Percentiles rank a stretch among this genome's conserved stretches.
phyloP scores from a whole-genome alignment of 345 rosid genomes.

The Acer campestre region DNA sequence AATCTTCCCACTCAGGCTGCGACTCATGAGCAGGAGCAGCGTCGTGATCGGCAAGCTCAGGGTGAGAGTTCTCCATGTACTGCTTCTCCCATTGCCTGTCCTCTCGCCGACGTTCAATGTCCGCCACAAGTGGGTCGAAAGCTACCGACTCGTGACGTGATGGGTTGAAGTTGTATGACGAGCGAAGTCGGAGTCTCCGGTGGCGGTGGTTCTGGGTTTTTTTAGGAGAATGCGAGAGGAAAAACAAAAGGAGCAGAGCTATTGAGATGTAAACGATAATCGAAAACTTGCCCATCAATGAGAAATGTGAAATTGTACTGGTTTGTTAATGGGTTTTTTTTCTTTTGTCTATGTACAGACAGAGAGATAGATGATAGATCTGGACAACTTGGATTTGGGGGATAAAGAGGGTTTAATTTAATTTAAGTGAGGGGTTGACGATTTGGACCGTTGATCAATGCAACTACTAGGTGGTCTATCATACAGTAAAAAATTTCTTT shows the following conservation, averaged over 20 bases:
- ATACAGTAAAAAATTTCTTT: too few relatives aligned
- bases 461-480: not conserved
- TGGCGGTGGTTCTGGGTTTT: slow-evolving; percentile 12
- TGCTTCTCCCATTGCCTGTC: slow-evolving; percentile 87
- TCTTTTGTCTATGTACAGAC: too few relatives aligned
- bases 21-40: slow-evolving; percentile 65
- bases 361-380: slow-evolving; percentile 5
- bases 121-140: slow-evolving; percentile 77
- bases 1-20: slow-evolving; percentile 96
- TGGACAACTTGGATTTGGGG: not conserved
- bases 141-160: slow-evolving; percentile 54
- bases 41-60: slow-evolving; percentile 39
- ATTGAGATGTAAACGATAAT: not conserved
- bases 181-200: slow-evolving; percentile 31
- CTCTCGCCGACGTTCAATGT: slow-evolving; percentile 73
- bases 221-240: slow-evolving; percentile 18
- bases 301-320: too few relatives aligned
- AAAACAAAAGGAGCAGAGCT: slow-evolving; percentile 12
- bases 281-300: slow-evolving; percentile 17
- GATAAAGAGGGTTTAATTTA: too few relatives aligned
- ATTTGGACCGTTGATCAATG: not conserved
- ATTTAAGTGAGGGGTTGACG: slow-evolving; percentile 2
- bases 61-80: slow-evolving; percentile 65
- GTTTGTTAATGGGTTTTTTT: too few relatives aligned
- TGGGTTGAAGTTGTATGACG: slow-evolving; percentile 29